A percentile compares a stretch with the other conserved stretches of the same genome.
phyloP scores from a whole-genome alignment of 108 stramenopile genomes.

The Bacterosira constricta region DNA sequence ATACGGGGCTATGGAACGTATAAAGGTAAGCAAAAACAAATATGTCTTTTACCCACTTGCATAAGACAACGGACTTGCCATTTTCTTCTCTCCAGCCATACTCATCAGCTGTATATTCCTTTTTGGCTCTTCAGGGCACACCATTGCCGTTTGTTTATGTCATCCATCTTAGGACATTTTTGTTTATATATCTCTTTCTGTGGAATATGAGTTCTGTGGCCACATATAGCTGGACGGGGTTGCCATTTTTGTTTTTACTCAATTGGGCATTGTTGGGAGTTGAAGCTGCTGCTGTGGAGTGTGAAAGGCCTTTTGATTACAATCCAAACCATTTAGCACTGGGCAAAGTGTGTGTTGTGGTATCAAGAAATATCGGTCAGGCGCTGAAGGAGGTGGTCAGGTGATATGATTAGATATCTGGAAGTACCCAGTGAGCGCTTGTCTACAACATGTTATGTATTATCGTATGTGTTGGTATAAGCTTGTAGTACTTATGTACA shows the following conservation, averaged over 20 bases:
- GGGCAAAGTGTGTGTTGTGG: conserved; percentile 30
- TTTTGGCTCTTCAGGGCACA: no score
- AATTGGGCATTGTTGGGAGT: conserved; percentile 51
- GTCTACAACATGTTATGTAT: no score
- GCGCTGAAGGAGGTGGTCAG: conserved; percentile 19
- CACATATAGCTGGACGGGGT: conserved; percentile 37
- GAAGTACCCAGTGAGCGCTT: no score
- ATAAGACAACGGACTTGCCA: no score
- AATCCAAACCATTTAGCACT: conserved; percentile 45
- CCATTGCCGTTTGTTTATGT: conserved; percentile 80
- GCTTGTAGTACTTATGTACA: no score
- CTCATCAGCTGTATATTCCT: no score
- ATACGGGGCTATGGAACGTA: conserved; percentile 78
- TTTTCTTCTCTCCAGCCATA: no score
- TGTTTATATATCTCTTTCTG: conserved; percentile 62
- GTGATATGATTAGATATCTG: no score
- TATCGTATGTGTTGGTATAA: no score
- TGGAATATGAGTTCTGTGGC: conserved; percentile 46
- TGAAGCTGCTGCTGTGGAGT: conserved; percentile 54
- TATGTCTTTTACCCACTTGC: no score
- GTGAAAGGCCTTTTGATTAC: conserved; percentile 47
- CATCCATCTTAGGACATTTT: conserved; percentile 69
- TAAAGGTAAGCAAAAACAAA: no score
- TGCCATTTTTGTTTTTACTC: conserved; percentile 29
- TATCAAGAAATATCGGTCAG: conserved; percentile 34